Conservation (phyloP, 2,329 filamentous ascomycete genomes). For the Exophiala phaeomuriformis region DNA sequence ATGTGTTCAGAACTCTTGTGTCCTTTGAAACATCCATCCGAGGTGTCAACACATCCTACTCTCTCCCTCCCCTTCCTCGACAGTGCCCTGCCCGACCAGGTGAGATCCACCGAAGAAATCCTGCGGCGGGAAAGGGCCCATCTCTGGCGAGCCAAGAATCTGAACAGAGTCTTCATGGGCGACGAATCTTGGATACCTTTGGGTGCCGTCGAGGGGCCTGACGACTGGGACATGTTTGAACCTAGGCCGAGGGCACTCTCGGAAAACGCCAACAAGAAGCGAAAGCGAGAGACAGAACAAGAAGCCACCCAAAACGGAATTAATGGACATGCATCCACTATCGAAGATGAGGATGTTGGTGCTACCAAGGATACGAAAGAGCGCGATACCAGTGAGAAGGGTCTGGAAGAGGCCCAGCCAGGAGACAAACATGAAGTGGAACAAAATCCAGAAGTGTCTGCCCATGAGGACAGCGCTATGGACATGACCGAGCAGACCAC, state of each 20-base stretch:
- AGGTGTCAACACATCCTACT: slow-evolving; percentile 53
- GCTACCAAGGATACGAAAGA: neutral
- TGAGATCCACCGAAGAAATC: slow-evolving; percentile 49
- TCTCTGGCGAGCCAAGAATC: slow-evolving; percentile 51
- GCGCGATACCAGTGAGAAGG: neutral
- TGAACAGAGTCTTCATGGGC: slow-evolving; percentile 53
- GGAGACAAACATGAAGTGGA: neutral
- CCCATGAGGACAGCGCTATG: neutral
- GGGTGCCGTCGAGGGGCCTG: slow-evolving; percentile 45
- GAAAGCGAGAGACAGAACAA: slow-evolving; percentile 15
- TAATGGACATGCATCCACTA: slow-evolving; percentile 14
- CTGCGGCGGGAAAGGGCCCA: slow-evolving; percentile 51
- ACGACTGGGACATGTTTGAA: slow-evolving; percentile 45
- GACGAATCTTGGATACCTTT: slow-evolving; percentile 55
- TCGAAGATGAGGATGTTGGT: neutral
- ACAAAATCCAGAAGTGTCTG: neutral
- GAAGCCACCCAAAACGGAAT: slow-evolving; percentile 16
- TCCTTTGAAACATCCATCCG: slow-evolving; percentile 56
- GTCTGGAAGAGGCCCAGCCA: neutral
- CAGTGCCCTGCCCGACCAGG: slow-evolving; percentile 52
- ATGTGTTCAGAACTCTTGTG: slow-evolving; percentile 46
- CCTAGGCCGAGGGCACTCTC: slow-evolving; percentile 28
- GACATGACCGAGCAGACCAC: neutral
- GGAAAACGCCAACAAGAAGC: slow-evolving; percentile 14
- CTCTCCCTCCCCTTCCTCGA: slow-evolving; percentile 53